Base-by-base conservation (phyloP, 2,329 filamentous ascomycete species). In the Hirsutella rhossiliensis region DNA sequence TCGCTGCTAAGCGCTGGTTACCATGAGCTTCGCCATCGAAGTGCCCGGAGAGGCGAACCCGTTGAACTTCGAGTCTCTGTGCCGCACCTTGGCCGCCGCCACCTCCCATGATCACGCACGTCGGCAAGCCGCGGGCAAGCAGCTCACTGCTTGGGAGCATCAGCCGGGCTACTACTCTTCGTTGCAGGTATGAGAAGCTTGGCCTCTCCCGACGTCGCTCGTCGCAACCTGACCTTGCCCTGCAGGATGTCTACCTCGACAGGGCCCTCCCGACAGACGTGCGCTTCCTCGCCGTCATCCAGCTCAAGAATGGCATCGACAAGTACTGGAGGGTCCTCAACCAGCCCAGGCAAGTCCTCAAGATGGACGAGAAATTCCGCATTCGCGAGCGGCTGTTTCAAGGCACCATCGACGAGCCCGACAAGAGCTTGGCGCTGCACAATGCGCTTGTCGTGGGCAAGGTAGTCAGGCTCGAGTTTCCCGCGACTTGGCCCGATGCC, bases 271-370 rank as follows among this genome's bases (percentile, higher is more conserved):
- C 87, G 1, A 65, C 78, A 46, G 82, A 94, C 55, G 76, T 90
- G 43, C 84, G 92, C 48, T 88, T 94, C 56, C 80, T 96, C 11
- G 85, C 90, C 44, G 79, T 97, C 46, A 95, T 97, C 52, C 86
- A 95, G 59, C 73, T 98, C 43, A 97, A 97, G 62, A 96, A 97
- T 62, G 92, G 89, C 44, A 89, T 97, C 62, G 90, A 97, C 60
- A 88, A 84, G 59, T 87, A 88, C 63, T 98, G 92, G 92, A 77
- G 92, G 13, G 52, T 65, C n/a, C 58, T 87, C 73, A 59, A 66
- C 30, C 52, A 64, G 45, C 42, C 60, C 27, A 72, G 68, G 59
- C 85, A 84, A 30, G 79, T 86, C 41, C 76, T 84, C 45, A 79
- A 82, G 59, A 75, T 77, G 27, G 76, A 83, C 18, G 86, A 95